Evolutionary conservation across 2,329 filamentous ascomycete species (phyloP), one percentile per base, ranked within the genome.

Genomic region (Paracorniculantispora psalliotae): DNA sequence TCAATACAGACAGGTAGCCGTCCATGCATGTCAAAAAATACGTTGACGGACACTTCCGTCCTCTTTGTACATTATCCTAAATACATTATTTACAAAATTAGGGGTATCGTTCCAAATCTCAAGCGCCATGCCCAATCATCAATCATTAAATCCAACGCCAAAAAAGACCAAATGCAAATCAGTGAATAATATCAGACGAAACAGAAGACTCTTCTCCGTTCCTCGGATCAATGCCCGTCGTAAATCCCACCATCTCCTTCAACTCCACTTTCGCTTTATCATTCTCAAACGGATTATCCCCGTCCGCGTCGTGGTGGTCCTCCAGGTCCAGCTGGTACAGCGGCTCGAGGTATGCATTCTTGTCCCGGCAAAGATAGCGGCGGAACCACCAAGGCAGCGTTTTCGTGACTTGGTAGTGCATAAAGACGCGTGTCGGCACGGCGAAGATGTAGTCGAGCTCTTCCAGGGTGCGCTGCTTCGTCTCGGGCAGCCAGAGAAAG

Each of bases 391-490:
- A 88, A 0, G 85, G 86, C 25, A 86, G 67, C 1, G 77, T 79
- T 62, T 81, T 79, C 62, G 72, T 78, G 12, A 81, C 62, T 67
- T 88, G 83, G 63, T 87, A 87, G 59, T 71, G 73, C 67, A 81
- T 78, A 65, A 84, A 84, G 53, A 75, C 78, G 23, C 78, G 71
- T 7, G 81, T 85, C 2, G 83, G 83, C 3, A 88, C 83, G 4
- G 81, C 82, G 66, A 83, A 84, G 54, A 84, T 78, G 60, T 81
- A 81, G 64, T 89, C 85, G 37, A 89, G 71, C 69, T 81, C 79
- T 63, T 80, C 79, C 13, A 81, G 70, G 2, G 76, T 79, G 23
- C 76, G 73, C 65, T 80, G 81, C 70, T 86, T 86, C 13, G 83
- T 86, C 68, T 86, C 83, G 0, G 81, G 81, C 2, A 85, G 72